phyloP scores from a whole-genome alignment of 31 red algal genomes.

The Porphyra umbilicalis region DNA sequence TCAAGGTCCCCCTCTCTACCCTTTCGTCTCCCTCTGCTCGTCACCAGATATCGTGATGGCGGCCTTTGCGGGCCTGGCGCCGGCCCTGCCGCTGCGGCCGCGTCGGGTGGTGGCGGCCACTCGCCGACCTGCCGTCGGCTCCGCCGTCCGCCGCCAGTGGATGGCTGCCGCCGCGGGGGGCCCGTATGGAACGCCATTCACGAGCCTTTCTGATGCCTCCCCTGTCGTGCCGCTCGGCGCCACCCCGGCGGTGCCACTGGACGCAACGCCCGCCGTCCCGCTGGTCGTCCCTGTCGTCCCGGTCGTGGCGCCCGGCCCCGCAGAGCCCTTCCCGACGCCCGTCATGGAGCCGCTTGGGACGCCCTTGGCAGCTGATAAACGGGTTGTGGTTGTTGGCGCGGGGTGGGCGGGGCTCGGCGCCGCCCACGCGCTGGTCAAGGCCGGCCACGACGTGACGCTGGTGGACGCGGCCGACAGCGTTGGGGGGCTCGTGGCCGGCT shows the following conservation, averaged over 20 bases:
- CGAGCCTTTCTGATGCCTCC: no score
- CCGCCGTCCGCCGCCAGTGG: neutral
- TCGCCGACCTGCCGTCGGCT: neutral
- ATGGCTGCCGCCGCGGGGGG: neutral
- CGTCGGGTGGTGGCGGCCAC: neutral
- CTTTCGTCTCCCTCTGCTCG: no score
- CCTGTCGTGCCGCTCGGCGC: neutral
- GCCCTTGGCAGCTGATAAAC: constrained; percentile 9
- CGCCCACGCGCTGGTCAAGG: constrained; percentile 51
- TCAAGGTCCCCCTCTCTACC: no score
- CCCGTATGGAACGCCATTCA: neutral
- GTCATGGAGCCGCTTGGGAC: neutral
- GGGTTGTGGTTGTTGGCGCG: constrained; percentile 71
- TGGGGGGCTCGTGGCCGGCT: constrained; percentile 73
- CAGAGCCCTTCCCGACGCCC: neutral
- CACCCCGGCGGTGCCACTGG: neutral
- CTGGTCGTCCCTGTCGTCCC: neutral
- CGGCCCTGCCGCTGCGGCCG: neutral
- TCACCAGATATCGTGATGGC: no score
- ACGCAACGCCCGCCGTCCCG: no score
- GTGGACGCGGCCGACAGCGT: constrained; percentile 61
- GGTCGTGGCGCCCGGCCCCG: neutral
- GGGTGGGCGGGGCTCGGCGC: constrained; percentile 91
- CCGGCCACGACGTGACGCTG: constrained; percentile 47
- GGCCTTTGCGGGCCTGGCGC: neutral